phyloP scores from a whole-genome alignment of 106 monocot species.

The Posidonia australis region DNA sequence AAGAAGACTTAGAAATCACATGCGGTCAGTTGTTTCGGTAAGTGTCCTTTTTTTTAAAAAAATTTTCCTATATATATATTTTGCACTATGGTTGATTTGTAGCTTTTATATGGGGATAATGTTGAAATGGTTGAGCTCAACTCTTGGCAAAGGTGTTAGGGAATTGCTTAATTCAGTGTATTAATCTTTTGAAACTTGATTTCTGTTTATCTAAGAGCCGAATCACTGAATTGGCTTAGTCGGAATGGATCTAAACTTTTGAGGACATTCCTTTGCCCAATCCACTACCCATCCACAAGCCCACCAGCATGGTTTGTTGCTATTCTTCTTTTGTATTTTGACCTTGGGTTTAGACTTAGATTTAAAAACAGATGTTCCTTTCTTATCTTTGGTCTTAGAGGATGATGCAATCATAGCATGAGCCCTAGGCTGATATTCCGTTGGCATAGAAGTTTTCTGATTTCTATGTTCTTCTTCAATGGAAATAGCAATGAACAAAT shows the following conservation, averaged over 20 bases:
- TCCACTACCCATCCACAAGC: not conserved
- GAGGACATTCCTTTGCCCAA: not conserved
- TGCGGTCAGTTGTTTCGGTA: no score
- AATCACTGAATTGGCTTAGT: no score
- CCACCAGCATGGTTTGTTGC: not conserved
- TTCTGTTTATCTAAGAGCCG: no score
- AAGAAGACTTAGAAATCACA: conserved; percentile 17
- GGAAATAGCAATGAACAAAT: not conserved
- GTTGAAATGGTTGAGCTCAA: no score
- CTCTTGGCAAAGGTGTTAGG: no score
- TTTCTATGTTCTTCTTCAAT: not conserved
- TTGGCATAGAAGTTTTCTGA: not conserved
- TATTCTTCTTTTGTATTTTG: not conserved
- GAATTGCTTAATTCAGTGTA: no score
- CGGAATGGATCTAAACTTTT: no score
- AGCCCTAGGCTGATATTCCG: not conserved
- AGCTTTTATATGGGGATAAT: no score
- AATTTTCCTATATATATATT: no score
- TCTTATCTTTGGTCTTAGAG: not conserved
- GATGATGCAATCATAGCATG: not conserved
- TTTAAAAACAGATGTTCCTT: not conserved
- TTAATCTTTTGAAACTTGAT: no score
- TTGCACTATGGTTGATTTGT: no score
- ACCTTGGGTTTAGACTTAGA: not conserved
- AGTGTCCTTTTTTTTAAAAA: no score